Evolutionary conservation across 2,329 filamentous ascomycete species (phyloP), one percentile per base, ranked within the genome.

Genomic region (Trichoderma koningiopsis): DNA sequence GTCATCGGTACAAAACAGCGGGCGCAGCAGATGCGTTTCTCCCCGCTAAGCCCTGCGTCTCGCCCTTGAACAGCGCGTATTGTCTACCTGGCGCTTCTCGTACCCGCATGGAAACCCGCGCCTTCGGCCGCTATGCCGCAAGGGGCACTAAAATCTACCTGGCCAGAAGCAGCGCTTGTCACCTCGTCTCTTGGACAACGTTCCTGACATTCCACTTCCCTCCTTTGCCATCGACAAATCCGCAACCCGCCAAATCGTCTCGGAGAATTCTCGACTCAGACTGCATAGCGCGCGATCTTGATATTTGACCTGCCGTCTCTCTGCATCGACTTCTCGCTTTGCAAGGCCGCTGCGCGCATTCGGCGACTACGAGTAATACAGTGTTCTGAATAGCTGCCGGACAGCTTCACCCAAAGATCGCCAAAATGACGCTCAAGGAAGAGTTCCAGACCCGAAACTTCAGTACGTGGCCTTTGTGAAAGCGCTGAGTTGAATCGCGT

Each of bases 371-470:
- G 64, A 66, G 58, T 11, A 43, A 33, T 37, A 29, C 62, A 52
- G 29, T 59, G 58, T 52, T 67, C 27, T 58, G 33, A 35, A 27
- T 60, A 71, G 62, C 69, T 69, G 66, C 69, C 43, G 69, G 66
- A 55, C 58, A 70, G 69, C 69, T 69, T 58, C 60, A n/a, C 24
- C 59, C 4, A 29, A 69, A 70, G 75, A 22, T 73, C 76, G 77
- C 75, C 84, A 89, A 82, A 72, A 91, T 91, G 89, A 87, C 88
- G 79, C 85, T 92, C 82, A 87, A 87, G 81, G 89, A 92, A 77
- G 89, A 92, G 81, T 91, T 92, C 78, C 86, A 86, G 78, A 90
- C 89, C 71, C 85, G 90, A 77, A 92, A 92, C 82, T 92, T 92
- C 82, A 92, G 89, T 92, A 84, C 76, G 89, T 83, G 71, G 29